These are phyloP conservation scores for Trichoderma virens DNA, from an alignment of 495 filamentous ascomycete genomes.

Conservation along the genomic window DNA sequence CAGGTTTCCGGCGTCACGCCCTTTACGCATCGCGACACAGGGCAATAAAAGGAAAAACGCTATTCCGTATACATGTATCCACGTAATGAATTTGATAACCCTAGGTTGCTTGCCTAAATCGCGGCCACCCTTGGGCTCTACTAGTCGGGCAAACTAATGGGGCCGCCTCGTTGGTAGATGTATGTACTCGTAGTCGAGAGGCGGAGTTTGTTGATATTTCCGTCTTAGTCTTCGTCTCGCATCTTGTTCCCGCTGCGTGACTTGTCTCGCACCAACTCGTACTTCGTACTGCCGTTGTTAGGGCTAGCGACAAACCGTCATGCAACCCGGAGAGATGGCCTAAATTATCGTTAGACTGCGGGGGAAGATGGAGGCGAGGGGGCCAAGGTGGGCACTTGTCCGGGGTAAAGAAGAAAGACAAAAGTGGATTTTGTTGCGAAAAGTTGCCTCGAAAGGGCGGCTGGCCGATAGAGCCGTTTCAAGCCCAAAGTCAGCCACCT, in stretches of 20 bases:
- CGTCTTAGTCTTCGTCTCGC: background rate
- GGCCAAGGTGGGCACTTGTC: background rate
- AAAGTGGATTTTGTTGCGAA: background rate
- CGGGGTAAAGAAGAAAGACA: background rate
- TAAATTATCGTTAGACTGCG: conserved; percentile 3
- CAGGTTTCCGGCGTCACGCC: too few species aligned
- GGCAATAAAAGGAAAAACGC: background rate
- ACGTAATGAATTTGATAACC: background rate
- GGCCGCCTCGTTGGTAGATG: too few species aligned
- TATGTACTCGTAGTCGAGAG: too few species aligned
- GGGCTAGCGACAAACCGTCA: background rate
- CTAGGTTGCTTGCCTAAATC: background rate
- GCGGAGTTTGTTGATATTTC: background rate
- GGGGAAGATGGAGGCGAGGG: background rate
- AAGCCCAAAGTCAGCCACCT: conserved; percentile 1
- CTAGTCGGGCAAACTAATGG: background rate
- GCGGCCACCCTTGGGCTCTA: background rate
- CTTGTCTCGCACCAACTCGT: background rate
- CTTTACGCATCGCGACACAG: background rate
- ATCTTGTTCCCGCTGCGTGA: too few species aligned
- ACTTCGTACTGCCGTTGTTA: background rate
- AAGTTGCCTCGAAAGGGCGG: background rate
- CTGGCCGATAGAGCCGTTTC: background rate
- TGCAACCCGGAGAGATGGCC: background rate
- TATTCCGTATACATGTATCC: background rate